A percentile compares a stretch with the other conserved stretches of the same genome.
phyloP scores from a whole-genome alignment of 306 rosid genomes.

The Parietaria judaica region DNA sequence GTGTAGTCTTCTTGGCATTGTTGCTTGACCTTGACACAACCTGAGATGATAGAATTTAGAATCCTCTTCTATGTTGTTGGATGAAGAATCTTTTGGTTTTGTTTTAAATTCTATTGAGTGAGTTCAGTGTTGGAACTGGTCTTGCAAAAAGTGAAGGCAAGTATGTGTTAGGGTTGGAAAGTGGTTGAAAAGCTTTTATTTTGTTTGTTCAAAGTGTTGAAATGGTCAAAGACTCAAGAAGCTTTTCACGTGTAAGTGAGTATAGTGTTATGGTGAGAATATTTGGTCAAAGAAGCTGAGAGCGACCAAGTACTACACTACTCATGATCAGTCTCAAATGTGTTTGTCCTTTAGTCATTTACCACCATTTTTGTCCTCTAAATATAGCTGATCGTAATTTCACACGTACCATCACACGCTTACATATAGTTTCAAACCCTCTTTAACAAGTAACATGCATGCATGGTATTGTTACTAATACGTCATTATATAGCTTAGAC shows the following conservation, averaged over 20 bases:
- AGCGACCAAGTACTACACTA: background rate
- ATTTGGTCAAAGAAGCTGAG: background rate
- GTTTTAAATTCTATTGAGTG: too few relatives aligned
- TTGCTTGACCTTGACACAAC: conserved; percentile 4
- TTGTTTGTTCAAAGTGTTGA: conserved; percentile 4
- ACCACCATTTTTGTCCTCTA: background rate
- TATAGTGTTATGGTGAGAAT: too few relatives aligned
- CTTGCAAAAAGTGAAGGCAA: conserved; percentile 7
- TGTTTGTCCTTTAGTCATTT: background rate
- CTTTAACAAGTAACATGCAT: background rate
- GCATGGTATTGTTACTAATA: too few relatives aligned
- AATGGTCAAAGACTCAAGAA: conserved; percentile 28
- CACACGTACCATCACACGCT: background rate
- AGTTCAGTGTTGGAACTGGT: conserved; percentile 8
- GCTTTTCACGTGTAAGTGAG: conserved; percentile 16
- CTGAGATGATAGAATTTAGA: too few relatives aligned
- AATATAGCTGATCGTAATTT: background rate
- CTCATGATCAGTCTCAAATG: too few relatives aligned
- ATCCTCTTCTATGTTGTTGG: conserved; percentile 9
- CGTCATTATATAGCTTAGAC: too few relatives aligned
- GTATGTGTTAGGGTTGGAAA: conserved; percentile 10
- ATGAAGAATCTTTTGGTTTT: background rate
- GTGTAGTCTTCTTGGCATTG: conserved; percentile 11
- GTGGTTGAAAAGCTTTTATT: conserved; percentile 24
- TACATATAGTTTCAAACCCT: background rate